Evolutionary conservation across 1,284 basidiomycete genomes (phyloP), one percentile per base, ranked within the genome.

Genomic region (Wallemia mellicola): DNA sequence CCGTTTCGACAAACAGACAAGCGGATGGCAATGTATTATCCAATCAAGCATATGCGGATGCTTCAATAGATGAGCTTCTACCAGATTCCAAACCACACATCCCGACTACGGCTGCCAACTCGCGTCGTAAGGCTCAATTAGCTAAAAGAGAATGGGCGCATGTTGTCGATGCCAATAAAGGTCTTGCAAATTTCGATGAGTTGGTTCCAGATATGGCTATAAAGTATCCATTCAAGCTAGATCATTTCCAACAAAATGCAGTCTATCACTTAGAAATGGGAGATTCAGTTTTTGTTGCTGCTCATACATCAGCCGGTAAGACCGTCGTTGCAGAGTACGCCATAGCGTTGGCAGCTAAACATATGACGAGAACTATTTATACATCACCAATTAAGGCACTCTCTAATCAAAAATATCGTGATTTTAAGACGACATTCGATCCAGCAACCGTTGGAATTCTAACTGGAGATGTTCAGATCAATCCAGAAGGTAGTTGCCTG

Each of bases 301-400:
- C 94, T 1, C 94, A 99, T 71, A 99, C 94, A 1, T 92, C 87
- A 28, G 94, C 94, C n/a, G 94, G 94, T 59, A 98, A 99, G 72
- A 98, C 94, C 0, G 94, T 98, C 2, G 94, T 99, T 1, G 92
- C 94, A 1, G 94, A 99, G 68, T 99, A 98, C 69, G 94, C 94
- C 2, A 96, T 98, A 64, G 86, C 91, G 1, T 75, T 99, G 1
- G 91, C 94, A 1, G 82, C 82, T 61, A 92, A 92, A 68, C 94
- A 99, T 71, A 95, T 99, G 91, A 98, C 94, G 24, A 91, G 91
- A 62, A 89, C 92, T 2, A 96, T 98, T 65, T 98, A 98, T 69
- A 99, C 94, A 0, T 94, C 89, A 1, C 94, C 94, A 0, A 99
- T 99, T 71, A 99, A 99, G 67, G 94, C 94, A 0, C 75, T 98